A percentile compares a stretch with the other conserved stretches of the same genome.
phyloP scores from a whole-genome alignment of 2,329 filamentous ascomycete species.

The Conoideocrella luteorostrata region DNA sequence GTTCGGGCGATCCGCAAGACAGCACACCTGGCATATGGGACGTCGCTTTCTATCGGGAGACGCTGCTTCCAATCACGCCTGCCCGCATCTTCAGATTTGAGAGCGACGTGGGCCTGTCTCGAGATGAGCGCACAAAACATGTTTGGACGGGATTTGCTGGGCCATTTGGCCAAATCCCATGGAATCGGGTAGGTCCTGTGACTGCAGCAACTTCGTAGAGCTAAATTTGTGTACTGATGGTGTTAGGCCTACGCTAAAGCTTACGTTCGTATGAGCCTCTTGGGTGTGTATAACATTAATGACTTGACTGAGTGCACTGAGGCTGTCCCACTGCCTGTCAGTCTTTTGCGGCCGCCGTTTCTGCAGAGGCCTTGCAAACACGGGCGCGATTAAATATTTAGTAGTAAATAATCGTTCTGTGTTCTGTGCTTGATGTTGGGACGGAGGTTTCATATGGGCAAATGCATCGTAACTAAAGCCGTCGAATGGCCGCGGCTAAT shows the following conservation, averaged over 20 bases:
- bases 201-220: too few species aligned
- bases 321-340: too few species aligned
- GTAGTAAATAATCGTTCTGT: too few species aligned
- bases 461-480: too few species aligned
- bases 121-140: conserved; percentile 24
- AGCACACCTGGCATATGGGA: conserved; percentile 47
- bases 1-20: conserved; percentile 41
- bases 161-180: conserved; percentile 25
- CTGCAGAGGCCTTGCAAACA: too few species aligned
- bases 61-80: conserved; percentile 20
- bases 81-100: conserved; percentile 30
- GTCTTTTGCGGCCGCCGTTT: too few species aligned
- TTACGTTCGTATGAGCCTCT: conserved; percentile 45
- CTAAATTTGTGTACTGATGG: too few species aligned
- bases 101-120: conserved; percentile 32
- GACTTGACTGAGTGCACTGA: conserved; percentile 46
- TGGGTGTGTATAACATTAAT: conserved; percentile 50
- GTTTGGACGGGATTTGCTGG: conserved; percentile 30
- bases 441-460: too few species aligned
- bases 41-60: conserved; percentile 38
- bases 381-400: too few species aligned
- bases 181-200: conserved; percentile 33
- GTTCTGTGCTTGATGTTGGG: too few species aligned
- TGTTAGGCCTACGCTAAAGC: conserved; percentile 39
- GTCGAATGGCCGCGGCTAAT: too few species aligned